A percentile compares a stretch with the other conserved stretches of the same genome.
phyloP scores from a whole-genome alignment of 139 green algal species.

The Haematococcus lacustris region DNA sequence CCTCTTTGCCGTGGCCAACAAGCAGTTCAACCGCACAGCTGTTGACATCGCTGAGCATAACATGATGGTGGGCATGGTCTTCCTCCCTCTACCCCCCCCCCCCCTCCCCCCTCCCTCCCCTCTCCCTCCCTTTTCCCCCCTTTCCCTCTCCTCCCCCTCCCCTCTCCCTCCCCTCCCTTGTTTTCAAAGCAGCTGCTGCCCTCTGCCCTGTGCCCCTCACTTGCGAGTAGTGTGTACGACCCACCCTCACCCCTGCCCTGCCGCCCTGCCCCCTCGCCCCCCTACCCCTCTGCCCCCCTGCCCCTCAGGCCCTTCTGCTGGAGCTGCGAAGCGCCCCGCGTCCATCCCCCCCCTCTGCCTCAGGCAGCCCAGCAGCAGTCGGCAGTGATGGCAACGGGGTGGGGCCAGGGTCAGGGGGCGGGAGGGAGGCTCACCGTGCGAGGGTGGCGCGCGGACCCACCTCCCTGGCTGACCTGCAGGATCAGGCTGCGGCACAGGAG shows the following conservation, averaged over 20 bases:
- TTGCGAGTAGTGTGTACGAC: neutral
- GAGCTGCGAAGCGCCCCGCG: constrained; percentile 30
- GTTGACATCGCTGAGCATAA: constrained; percentile 63
- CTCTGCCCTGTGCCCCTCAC: neutral
- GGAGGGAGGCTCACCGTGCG: constrained; percentile 8
- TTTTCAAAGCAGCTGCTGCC: neutral
- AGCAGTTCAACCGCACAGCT: constrained; percentile 54
- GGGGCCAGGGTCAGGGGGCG: no score
- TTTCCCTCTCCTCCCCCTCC: neutral
- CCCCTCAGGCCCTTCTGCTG: constrained; percentile 1
- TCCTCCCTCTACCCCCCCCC: neutral
- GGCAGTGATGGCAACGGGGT: no score
- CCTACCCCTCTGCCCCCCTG: neutral
- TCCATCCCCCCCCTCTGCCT: constrained; percentile 9
- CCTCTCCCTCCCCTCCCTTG: neutral
- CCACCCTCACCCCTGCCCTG: neutral
- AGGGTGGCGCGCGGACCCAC: constrained; percentile 26
- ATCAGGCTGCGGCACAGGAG: neutral
- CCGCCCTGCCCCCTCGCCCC: neutral
- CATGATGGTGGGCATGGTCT: constrained; percentile 35
- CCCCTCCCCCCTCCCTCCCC: neutral
- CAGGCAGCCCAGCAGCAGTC: no score
- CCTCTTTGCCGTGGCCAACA: constrained; percentile 52
- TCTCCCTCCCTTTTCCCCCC: neutral
- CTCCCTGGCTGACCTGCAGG: constrained; percentile 26